A percentile compares a stretch with the other conserved stretches of the same genome.
Conservation (phyloP, 306 rosid species). For the Vigna hirtella region DNA sequence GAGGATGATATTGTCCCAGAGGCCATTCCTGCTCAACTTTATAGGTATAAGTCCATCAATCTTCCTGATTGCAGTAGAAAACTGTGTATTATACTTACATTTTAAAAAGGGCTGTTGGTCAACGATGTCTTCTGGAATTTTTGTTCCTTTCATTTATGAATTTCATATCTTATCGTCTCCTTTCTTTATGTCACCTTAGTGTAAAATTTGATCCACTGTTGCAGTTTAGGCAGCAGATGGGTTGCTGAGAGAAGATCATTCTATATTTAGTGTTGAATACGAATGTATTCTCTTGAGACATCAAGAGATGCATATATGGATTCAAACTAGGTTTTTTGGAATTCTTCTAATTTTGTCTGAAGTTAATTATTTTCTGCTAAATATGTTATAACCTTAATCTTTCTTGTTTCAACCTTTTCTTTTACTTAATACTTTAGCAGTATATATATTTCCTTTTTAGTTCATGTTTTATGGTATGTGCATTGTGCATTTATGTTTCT, state of each 20-base stretch:
- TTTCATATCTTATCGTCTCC: slow-evolving; percentile 20
- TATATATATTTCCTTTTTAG: slow-evolving; percentile 8
- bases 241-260: slow-evolving; percentile 22
- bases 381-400: neutral
- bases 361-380: slow-evolving; percentile 34
- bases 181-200: slow-evolving; percentile 16
- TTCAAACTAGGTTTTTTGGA: slow-evolving; percentile 10
- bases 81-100: neutral
- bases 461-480: slow-evolving; percentile 29
- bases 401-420: slow-evolving; percentile 5
- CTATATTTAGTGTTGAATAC: slow-evolving; percentile 10
- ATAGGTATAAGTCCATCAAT: slow-evolving; percentile 57
- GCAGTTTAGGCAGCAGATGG: slow-evolving; percentile 21
- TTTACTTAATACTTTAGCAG: slow-evolving; percentile 8
- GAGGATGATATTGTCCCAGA: slow-evolving; percentile 95
- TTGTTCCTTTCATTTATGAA: neutral
- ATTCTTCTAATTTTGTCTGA: slow-evolving; percentile 32
- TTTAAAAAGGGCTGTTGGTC: slow-evolving; percentile 3
- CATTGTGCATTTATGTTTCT: slow-evolving; percentile 34
- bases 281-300: neutral
- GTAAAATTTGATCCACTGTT: slow-evolving; percentile 18
- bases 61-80: slow-evolving; percentile 24
- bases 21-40: slow-evolving; percentile 83
- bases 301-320: neutral
- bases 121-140: neutral